These are phyloP conservation scores for Epichloe typhina DNA, from an alignment of 2,329 filamentous ascomycete species.

Conservation along the genomic window DNA sequence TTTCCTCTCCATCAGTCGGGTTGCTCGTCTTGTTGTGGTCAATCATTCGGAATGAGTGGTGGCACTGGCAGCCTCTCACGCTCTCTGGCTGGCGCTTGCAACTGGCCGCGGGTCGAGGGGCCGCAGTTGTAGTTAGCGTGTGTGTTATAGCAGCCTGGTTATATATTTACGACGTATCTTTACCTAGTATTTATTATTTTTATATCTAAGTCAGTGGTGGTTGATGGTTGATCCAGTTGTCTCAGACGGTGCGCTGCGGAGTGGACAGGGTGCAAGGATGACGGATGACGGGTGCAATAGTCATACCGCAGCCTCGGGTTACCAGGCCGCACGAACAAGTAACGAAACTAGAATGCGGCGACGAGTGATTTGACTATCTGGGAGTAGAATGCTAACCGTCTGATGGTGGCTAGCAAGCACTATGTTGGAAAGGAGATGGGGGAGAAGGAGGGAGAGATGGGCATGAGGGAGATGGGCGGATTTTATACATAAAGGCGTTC, in stretches of 20 bases:
- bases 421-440: background rate
- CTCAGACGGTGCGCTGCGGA: too few species aligned
- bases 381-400: background rate
- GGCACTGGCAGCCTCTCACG: too few species aligned
- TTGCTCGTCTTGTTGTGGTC: background rate
- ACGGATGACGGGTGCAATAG: too few species aligned
- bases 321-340: background rate
- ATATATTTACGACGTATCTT: too few species aligned
- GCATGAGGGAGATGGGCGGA: background rate
- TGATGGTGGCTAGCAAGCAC: background rate
- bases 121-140: too few species aligned
- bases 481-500: background rate
- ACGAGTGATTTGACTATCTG: background rate
- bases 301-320: background rate
- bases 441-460: background rate
- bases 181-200: too few species aligned
- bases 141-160: rapidly evolving
- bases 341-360: background rate
- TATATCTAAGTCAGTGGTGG: too few species aligned
- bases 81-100: background rate
- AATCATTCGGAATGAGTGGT: too few species aligned
- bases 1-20: background rate
- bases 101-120: background rate
- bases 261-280: too few species aligned
- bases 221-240: too few species aligned